These are phyloP conservation scores for Incumbomyces lentus DNA, from an alignment of 2,329 filamentous ascomycete species.

Conservation along the genomic window DNA sequence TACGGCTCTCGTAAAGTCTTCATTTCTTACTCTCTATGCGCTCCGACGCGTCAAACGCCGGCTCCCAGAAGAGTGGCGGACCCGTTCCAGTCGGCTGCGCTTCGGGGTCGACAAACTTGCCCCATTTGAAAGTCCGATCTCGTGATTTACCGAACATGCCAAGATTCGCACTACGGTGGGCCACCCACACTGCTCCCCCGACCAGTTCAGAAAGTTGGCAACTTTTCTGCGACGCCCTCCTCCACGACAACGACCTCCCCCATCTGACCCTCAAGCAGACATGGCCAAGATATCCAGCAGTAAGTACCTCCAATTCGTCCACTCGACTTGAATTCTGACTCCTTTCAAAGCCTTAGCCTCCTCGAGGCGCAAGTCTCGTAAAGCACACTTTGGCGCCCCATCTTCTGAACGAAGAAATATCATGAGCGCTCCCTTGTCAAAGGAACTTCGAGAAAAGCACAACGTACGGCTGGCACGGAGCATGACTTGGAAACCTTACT, in stretches of 20 bases:
- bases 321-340: not conserved
- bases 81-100: no score
- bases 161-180: not conserved
- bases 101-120: not conserved
- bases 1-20: no score
- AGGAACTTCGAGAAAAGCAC: constrained; percentile 98
- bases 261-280: not conserved
- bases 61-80: no score
- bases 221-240: not conserved
- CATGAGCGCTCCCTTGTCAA: constrained; percentile 92
- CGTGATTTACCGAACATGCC: no score
- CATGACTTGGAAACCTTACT: not conserved
- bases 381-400: constrained; percentile 93
- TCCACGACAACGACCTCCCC: not conserved
- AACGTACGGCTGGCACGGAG: constrained; percentile 55
- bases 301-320: not conserved
- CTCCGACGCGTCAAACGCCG: no score
- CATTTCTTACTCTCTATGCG: no score
- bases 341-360: constrained; percentile 41
- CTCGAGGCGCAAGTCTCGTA: constrained; percentile 97
- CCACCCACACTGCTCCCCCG: not conserved
- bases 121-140: not conserved
- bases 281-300: constrained; percentile 5
- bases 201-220: no score
- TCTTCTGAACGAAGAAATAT: constrained; percentile 89